Evolutionary conservation across 768 basidiomycete genomes (phyloP), one percentile per base, ranked within the genome.

Genomic region (Agaricus blazei): DNA sequence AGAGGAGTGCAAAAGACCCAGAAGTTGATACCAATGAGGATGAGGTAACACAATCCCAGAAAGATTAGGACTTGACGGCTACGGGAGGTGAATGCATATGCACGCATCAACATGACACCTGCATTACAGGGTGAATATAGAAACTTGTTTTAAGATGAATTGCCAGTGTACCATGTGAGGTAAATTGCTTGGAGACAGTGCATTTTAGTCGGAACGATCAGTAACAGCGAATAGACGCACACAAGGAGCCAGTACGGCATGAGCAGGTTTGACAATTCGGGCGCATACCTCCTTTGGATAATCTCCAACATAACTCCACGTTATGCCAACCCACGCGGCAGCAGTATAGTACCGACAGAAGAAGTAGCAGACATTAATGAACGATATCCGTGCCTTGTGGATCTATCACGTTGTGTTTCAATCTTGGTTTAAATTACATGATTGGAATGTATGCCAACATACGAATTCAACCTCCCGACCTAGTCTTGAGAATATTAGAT

Each of bases 31-130:
- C 60, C 70, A 15, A 72, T 51, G 12, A 77, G 67, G 9, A 60
- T 61, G 3, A 62, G 47, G 57, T 70, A 76, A 53, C 68, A 67
- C 6, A 56, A 23, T 9, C 65, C 62, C 42, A 77, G 58, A 23
- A 72, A 36, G 8, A 52, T 47, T 4, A 75, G 65, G 28, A 74
- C 56, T 8, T 53, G 58, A 41, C 54, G 58, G 48, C 64, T 68
- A 43, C 72, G 68, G 4, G 74, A 74, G 4, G 73, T 61, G 54
- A 77, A 77, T 7, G 72, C 76, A 50, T 73, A 74, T 15, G 75
- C 72, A 31, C 76, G 68, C 69, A 75, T 73, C 51, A 75, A 29
- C 68, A 77, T 75, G 27, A 77, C 74, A 45, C 64, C 75, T 76
- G 51, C 3, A 41, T 9, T 41, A 9, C 6, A 41, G 12, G 6